phyloP scores from a whole-genome alignment of 331 rosid species.

The Quercus tomentella region DNA sequence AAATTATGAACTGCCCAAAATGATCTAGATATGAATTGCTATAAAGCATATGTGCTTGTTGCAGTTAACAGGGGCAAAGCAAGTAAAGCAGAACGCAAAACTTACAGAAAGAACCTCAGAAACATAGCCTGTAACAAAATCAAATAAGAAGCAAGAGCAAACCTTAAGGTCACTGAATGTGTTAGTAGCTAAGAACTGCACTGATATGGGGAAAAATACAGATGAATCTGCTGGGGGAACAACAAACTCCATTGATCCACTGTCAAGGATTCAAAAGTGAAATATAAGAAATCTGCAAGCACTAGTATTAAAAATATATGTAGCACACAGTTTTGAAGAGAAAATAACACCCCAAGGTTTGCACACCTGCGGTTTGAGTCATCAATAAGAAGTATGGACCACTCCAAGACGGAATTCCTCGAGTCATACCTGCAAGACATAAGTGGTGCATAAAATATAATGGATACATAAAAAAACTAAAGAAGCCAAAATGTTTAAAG shows the following conservation, averaged over 20 bases:
- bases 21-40: background rate
- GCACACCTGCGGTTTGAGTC: slow-evolving; percentile 88
- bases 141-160: background rate
- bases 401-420: slow-evolving; percentile 83
- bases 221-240: slow-evolving; percentile 88
- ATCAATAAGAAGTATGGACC: slow-evolving; percentile 92
- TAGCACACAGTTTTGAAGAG: background rate
- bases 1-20: background rate
- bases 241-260: slow-evolving; percentile 95
- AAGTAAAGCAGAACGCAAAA: background rate
- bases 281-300: slow-evolving; percentile 6
- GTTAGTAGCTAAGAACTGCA: slow-evolving; percentile 64
- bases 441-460: background rate
- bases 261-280: slow-evolving; percentile 35
- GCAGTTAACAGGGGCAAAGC: background rate
- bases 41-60: background rate
- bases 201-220: slow-evolving; percentile 85
- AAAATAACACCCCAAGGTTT: background rate
- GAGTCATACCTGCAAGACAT: slow-evolving; percentile 71
- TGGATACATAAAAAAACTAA: background rate
- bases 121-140: background rate
- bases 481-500: background rate
- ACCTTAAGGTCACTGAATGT: slow-evolving; percentile 96
- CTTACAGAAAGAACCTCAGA: background rate
- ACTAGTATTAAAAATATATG: background rate